Evolutionary conservation across 2,329 filamentous ascomycete genomes (phyloP), one percentile per base, ranked within the genome.

Genomic region (Stagonosporopsis cucurbitacearum): DNA sequence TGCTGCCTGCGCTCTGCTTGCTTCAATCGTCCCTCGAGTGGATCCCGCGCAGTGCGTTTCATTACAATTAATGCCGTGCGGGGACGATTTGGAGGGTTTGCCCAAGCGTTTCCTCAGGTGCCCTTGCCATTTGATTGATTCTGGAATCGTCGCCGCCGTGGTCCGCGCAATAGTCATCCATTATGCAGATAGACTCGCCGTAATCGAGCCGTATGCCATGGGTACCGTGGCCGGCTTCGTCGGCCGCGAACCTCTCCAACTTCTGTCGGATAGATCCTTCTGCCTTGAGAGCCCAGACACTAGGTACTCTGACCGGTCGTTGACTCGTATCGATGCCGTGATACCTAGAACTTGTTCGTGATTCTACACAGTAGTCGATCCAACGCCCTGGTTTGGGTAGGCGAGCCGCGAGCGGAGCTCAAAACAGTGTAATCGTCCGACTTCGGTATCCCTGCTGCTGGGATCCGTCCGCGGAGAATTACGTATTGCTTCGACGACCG

Each of bases 41-140:
- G 52, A 50, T 53, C 53, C 41, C 28, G 48, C 46, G 13, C 30
- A 35, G 55, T 20, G 51, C 39, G 51, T 63, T 53, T 55, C 49
- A 56, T 54, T 60, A 47, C 55, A 23, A 49, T 58, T 51, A 49
- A 56, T 51, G 47, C 48, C 42, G 37, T 56, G 47, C 42, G 53
- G 53, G 53, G 53, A 48, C 47, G 15, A 51, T 37, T 15, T 43
- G n/a, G 37, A 56, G 43, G 30, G 35, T 51, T 56, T 56, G 30
- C 36, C 28, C 23, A 50, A 30, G 23, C 42, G 42, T 43, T 51
- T 43, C 47, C 39, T 23, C 35, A 48, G 32, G 30, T 42, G 47
- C 42, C 28, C 17, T 43, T 11, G 36, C 42, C 15, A 47, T 51
- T 43, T 43, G 47, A 56, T 47, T 47, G 26, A 41, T 22, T 40